These are phyloP conservation scores for Prunus yedoensis DNA, from an alignment of 331 rosid genomes.

Conservation along the genomic window DNA sequence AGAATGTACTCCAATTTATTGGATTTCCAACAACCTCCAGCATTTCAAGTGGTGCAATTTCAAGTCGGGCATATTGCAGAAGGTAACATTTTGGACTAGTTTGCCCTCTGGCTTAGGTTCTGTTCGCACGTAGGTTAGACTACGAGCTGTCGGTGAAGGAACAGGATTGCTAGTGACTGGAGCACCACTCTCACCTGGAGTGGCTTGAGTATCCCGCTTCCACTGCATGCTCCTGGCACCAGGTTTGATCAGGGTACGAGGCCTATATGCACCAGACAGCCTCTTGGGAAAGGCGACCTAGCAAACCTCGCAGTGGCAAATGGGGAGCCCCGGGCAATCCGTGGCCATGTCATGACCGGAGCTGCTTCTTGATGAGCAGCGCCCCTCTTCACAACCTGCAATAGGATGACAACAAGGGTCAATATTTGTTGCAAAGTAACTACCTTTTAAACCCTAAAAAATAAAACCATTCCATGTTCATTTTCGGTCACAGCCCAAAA, in stretches of 20 bases:
- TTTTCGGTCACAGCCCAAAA: neutral
- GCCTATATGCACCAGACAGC: conserved; percentile 66
- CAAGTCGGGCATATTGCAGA: neutral
- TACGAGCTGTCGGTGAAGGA: conserved; percentile 50
- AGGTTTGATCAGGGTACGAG: conserved; percentile 60
- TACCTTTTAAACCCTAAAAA: neutral
- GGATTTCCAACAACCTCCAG: conserved; percentile 14
- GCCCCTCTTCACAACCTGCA: conserved; percentile 75
- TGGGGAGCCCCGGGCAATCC: conserved; percentile 51
- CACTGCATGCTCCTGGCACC: conserved; percentile 96
- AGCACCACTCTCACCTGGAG: conserved; percentile 43
- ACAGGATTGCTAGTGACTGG: conserved; percentile 26
- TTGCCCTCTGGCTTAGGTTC: conserved; percentile 66
- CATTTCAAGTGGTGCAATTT: neutral
- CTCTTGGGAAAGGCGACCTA: conserved; percentile 74
- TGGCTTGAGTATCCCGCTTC: conserved; percentile 80
- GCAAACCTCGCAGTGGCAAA: conserved; percentile 69
- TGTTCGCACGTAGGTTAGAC: conserved; percentile 87
- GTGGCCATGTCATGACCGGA: conserved; percentile 64
- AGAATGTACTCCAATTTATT: conserved; percentile 13
- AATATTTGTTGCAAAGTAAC: neutral
- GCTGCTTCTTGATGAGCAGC: conserved; percentile 68
- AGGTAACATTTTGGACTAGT: conserved; percentile 13
- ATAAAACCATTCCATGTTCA: neutral
- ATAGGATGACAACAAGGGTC: neutral